Conservation (phyloP, 352 stramenopile species). For the Pythium angustatum region DNA sequence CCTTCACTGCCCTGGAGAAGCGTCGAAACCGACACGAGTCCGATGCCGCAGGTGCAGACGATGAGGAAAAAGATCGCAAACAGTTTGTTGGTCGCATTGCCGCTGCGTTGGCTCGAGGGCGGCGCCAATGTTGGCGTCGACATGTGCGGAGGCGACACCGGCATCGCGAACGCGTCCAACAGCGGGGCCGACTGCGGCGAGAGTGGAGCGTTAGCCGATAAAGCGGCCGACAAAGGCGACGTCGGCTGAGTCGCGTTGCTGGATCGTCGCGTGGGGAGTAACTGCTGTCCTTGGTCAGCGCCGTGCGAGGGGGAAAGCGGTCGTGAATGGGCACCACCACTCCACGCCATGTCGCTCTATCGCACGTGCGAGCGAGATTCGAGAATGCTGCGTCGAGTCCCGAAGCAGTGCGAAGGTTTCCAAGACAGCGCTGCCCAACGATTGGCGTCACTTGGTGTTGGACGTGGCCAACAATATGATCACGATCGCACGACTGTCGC, state of each 20-base stretch:
- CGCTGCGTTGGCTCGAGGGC: slow-evolving; percentile 4
- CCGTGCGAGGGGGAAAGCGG: slow-evolving; percentile 1
- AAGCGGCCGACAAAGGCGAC: background rate
- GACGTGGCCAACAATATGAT: background rate
- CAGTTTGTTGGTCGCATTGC: slow-evolving; percentile 21
- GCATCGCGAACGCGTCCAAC: background rate
- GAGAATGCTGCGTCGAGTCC: background rate
- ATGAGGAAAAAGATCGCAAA: slow-evolving; percentile 43
- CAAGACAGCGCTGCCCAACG: no score
- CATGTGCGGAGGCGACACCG: background rate
- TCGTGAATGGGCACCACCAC: background rate
- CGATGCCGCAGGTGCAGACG: slow-evolving; percentile 51
- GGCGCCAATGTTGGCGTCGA: slow-evolving; percentile 3
- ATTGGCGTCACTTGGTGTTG: background rate
- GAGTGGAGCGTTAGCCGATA: background rate
- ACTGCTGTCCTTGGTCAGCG: slow-evolving; percentile 2
- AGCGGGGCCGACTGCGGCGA: background rate
- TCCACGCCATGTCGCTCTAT: slow-evolving; percentile 13
- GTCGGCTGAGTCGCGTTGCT: slow-evolving; percentile 9
- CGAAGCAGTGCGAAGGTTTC: no score
- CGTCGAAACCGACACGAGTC: slow-evolving; percentile 53
- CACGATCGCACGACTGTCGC: slow-evolving; percentile 12
- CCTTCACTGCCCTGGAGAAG: slow-evolving; percentile 47
- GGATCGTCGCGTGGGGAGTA: slow-evolving; percentile 7
- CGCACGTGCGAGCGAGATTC: background rate